Evolutionary conservation across 208 protist species (phyloP).

Genomic region (Acanthamoeba culbertsoni): DNA sequence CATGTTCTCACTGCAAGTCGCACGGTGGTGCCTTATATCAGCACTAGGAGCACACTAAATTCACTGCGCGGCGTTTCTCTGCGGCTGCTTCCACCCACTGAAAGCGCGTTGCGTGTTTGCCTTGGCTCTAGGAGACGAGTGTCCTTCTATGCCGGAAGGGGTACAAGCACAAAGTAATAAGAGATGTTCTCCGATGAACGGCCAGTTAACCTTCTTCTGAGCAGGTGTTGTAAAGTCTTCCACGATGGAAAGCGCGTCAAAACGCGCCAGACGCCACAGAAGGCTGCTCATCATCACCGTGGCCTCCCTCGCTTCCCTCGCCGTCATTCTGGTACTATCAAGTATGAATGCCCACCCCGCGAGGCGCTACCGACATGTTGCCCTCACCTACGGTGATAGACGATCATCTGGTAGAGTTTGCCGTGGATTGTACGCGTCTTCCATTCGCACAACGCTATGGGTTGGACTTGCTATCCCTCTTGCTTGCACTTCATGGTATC

Average conservation of each 20-base stretch:
- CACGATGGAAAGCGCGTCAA: not conserved
- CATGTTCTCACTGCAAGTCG: no score
- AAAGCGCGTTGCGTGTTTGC: no score
- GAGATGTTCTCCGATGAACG: not conserved
- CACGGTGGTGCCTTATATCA: no score
- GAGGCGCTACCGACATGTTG: not conserved
- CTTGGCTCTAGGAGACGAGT: no score
- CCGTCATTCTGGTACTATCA: not conserved
- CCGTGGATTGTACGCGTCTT: not conserved
- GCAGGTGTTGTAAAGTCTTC: not conserved
- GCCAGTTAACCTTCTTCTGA: not conserved
- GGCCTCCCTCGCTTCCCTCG: not conserved
- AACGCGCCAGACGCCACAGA: not conserved
- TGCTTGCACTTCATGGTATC: not conserved
- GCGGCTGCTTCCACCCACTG: no score
- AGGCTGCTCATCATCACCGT: not conserved
- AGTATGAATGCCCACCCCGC: not conserved
- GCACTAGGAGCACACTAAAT: no score
- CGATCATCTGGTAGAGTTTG: not conserved
- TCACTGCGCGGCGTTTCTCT: no score
- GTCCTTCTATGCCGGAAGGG: no score
- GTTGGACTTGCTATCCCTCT: not conserved
- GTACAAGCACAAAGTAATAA: not conserved
- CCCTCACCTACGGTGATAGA: not conserved
- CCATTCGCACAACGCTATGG: not conserved